phyloP scores from a whole-genome alignment of 2,329 filamentous ascomycete species.

The Mycosphaerella arachidis region DNA sequence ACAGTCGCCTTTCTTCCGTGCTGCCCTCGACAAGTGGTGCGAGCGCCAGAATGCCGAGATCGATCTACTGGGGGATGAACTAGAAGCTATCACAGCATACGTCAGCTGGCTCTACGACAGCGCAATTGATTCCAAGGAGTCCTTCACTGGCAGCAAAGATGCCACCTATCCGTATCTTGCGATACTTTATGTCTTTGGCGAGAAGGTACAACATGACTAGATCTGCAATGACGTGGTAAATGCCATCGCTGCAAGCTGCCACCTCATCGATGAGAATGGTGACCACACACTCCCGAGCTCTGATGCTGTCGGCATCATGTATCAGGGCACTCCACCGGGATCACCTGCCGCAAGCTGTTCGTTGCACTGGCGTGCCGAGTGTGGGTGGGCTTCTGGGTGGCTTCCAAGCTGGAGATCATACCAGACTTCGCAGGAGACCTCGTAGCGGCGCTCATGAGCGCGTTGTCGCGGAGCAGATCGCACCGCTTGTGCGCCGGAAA shows the following conservation, averaged over 20 bases:
- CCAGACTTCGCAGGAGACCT: too few species aligned
- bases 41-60: background rate
- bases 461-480: too few species aligned
- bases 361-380: background rate
- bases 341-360: background rate
- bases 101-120: slow-evolving; percentile 8
- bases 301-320: background rate
- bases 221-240: slow-evolving; percentile 5
- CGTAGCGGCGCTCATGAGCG: too few species aligned
- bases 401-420: too few species aligned
- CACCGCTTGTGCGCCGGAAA: too few species aligned
- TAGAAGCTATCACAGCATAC: slow-evolving; percentile 2
- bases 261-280: background rate
- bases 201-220: slow-evolving; percentile 4
- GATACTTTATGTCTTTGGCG: slow-evolving; percentile 7
- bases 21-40: slow-evolving; percentile 10
- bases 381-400: too few species aligned
- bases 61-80: slow-evolving; percentile 6
- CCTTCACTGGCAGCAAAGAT: background rate
- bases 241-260: background rate
- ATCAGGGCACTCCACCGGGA: background rate
- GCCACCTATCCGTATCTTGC: background rate
- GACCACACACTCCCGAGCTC: background rate
- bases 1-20: slow-evolving; percentile 7
- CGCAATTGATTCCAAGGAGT: background rate